Percentiles rank a stretch among this genome's conserved stretches.
Conservation (phyloP, 768 basidiomycete genomes). For the Auriscalpium microsporum region DNA sequence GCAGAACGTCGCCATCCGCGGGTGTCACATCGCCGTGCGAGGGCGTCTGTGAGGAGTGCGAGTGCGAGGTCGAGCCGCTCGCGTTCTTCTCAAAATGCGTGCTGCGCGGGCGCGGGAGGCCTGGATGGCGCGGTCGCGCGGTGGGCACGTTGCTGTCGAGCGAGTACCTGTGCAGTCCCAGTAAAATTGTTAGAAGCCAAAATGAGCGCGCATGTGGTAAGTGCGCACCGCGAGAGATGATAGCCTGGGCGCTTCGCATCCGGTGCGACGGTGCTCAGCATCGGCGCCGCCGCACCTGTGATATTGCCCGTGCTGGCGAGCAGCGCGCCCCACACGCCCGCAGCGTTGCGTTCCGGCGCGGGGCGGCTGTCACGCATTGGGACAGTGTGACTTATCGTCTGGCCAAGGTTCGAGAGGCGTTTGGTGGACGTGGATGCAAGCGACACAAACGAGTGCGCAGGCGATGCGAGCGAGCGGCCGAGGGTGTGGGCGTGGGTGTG, state of each 20-base stretch:
- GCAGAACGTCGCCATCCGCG: neutral
- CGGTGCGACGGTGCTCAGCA: conserved; percentile 41
- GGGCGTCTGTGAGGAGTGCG: neutral
- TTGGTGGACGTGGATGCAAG: conserved; percentile 7
- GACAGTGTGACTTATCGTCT: neutral
- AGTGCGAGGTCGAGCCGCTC: neutral
- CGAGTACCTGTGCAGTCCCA: conserved; percentile 18
- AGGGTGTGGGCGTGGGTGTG: neutral
- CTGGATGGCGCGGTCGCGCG: neutral
- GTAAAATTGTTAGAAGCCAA: neutral
- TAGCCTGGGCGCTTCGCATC: conserved; percentile 58
- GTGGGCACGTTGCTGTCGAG: conserved; percentile 17
- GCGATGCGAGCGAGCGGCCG: neutral
- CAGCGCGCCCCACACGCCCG: conserved; percentile 61
- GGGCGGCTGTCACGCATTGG: conserved; percentile 16
- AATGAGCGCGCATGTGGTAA: neutral
- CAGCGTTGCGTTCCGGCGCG: conserved; percentile 38
- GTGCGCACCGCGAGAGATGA: conserved; percentile 48
- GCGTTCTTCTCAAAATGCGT: conserved; percentile 6
- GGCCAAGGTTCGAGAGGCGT: conserved; percentile 2
- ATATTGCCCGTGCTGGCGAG: conserved; percentile 64
- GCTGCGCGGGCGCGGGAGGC: conserved; percentile 15
- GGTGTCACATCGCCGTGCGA: neutral
- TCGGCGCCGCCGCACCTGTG: conserved; percentile 51
- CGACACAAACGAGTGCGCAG: conserved; percentile 4